Evolutionary conservation across 768 basidiomycete species (phyloP).

Genomic region (Auriculariales sp.): DNA sequence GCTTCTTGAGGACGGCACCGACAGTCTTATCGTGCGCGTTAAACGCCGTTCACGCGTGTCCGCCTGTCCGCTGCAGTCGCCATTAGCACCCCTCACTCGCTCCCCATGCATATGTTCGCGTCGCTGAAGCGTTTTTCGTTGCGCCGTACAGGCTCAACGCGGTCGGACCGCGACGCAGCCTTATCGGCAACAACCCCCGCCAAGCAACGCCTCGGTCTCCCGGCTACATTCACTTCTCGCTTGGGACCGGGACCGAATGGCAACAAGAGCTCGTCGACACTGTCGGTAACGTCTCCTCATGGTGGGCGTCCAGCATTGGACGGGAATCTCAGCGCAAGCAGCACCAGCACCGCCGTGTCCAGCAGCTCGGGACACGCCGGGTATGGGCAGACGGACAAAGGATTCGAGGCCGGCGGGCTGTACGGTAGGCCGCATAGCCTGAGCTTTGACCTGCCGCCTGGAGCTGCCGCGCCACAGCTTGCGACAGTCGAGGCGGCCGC

Average conservation of each 20-base stretch:
- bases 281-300: too few species aligned
- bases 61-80: not conserved
- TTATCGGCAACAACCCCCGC: too few species aligned
- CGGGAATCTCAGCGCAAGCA: not conserved
- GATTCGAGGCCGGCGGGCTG: not conserved
- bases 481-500: not conserved
- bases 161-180: not conserved
- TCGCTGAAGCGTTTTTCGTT: not conserved
- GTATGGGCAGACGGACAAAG: too few species aligned
- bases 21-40: not conserved
- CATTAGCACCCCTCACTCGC: too few species aligned
- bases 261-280: too few species aligned
- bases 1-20: too few species aligned
- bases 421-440: not conserved
- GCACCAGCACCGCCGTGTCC: not conserved
- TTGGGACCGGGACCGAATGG: too few species aligned
- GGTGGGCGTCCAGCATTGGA: too few species aligned
- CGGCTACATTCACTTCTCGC: not conserved
- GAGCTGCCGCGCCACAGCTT: not conserved
- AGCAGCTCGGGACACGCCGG: not conserved
- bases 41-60: not conserved
- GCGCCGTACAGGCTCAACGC: not conserved
- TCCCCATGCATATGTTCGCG: not conserved
- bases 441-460: not conserved
- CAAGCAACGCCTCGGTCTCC: not conserved